phyloP scores from a whole-genome alignment of 306 rosid genomes.

The Mucuna pruriens region DNA sequence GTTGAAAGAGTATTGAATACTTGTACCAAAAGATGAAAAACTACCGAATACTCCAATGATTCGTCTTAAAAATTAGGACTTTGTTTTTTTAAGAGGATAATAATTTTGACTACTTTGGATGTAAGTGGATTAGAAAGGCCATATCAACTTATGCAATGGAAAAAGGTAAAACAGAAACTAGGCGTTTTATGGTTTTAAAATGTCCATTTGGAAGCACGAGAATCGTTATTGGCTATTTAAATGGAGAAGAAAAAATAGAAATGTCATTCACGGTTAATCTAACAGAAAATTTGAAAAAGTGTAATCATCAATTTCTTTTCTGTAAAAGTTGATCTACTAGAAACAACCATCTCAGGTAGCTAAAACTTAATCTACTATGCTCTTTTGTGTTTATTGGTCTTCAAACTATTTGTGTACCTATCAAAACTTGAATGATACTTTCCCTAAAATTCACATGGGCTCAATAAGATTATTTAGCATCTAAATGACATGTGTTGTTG shows the following conservation, averaged over 20 bases:
- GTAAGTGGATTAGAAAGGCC: constrained; percentile 17
- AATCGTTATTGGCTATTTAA: constrained; percentile 34
- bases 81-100: no score
- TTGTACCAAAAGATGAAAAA: neutral
- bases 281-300: constrained; percentile 14
- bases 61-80: neutral
- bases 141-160: neutral
- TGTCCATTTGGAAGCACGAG: constrained; percentile 48
- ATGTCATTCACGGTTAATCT: constrained; percentile 23
- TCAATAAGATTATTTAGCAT: neutral
- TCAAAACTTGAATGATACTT: neutral
- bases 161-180: neutral
- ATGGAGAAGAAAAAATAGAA: neutral
- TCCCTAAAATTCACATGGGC: neutral
- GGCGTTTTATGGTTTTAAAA: constrained; percentile 12
- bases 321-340: constrained; percentile 21
- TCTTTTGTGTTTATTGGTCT: neutral
- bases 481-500: neutral
- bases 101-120: neutral
- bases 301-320: constrained; percentile 1
- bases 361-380: neutral
- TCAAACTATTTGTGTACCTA: neutral
- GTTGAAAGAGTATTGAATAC: neutral
- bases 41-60: neutral
- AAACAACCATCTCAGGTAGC: constrained; percentile 40